Evolutionary conservation across 805 yeast species (phyloP), one percentile per base, ranked within the genome.

Genomic region (Cyberlindnera euphorbiiphila): DNA sequence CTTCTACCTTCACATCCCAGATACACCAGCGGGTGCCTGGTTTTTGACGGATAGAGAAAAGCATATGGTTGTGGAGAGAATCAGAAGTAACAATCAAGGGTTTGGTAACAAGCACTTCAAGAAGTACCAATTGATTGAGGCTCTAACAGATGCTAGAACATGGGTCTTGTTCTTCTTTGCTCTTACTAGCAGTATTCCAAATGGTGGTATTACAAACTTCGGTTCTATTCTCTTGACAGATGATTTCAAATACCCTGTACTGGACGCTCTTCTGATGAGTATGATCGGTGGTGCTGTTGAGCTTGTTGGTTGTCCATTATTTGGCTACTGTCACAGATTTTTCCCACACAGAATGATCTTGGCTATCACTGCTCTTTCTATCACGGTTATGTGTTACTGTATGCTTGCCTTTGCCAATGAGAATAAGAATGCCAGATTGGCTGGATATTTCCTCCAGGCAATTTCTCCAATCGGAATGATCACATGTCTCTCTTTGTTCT

Each of bases 61-160:
- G 48, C 45, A 59, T 13, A 55, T 65, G 49, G 69, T 70, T 32
- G 73, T 74, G 23, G 73, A 68, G 55, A 68, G 78, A 47, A 74
- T 72, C 42, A 69, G 77, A 46, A 49, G 45, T 17, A 76, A 71
- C 58, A 73, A 69, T 46, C 78, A 69, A 46, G 85, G 84, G 32
- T 70, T 73, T 53, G 80, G 81, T 39, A 72, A 68, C 46, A 69
- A 60, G 46, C 59, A 64, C 29, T 74, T 78, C 67, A 76, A 77
- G 50, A 60, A 59, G 65, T 53, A 65, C 39, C 85, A 81, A 54
- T 61, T 75, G 25, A 56, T 51, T 16, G 81, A 78, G 51, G 72
- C 75, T 6, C 37, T 74, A 21, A 49, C 49, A 10, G 85, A 80
- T 47, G 35, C 58, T 29, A 69, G 71, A 49, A 65, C 73, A 4